These are phyloP conservation scores for Astragalus membranaceus DNA, from an alignment of 306 rosid genomes.

Conservation along the genomic window DNA sequence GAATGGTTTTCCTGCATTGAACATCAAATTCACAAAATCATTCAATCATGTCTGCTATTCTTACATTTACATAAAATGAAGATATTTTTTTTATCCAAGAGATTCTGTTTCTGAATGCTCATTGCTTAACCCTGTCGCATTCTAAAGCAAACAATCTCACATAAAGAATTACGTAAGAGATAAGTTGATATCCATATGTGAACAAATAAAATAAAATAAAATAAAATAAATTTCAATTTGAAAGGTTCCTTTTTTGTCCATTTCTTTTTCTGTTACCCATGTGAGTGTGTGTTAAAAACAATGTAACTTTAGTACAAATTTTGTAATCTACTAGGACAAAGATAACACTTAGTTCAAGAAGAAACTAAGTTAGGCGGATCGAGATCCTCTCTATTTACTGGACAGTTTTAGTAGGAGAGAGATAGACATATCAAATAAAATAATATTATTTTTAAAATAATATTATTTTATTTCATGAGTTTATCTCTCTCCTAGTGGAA, in stretches of 20 bases:
- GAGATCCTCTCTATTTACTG: no score
- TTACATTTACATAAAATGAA: not conserved
- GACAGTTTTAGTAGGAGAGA: no score
- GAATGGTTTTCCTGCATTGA: not conserved
- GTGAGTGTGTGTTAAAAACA: slow-evolving; percentile 4
- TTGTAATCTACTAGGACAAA: slow-evolving; percentile 13
- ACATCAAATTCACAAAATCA: not conserved
- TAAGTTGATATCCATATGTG: slow-evolving; percentile 18
- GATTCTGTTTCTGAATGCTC: slow-evolving; percentile 11
- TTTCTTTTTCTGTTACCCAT: slow-evolving; percentile 22
- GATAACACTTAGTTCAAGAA: not conserved
- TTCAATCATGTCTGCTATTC: not conserved
- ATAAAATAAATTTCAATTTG: not conserved
- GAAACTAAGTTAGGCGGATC: not conserved
- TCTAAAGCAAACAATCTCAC: slow-evolving; percentile 23
- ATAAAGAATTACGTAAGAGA: slow-evolving; percentile 10
- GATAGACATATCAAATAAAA: no score
- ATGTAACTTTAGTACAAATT: slow-evolving; percentile 14
- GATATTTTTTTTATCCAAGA: slow-evolving; percentile 7
- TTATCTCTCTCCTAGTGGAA: no score
- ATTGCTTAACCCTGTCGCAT: slow-evolving; percentile 15
- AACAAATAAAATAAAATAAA: not conserved
- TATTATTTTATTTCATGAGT: no score
- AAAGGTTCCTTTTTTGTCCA: slow-evolving; percentile 3
- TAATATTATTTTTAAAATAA: no score